Evolutionary conservation across 768 basidiomycete genomes (phyloP).

Genomic region (Sutorius australiensis): DNA sequence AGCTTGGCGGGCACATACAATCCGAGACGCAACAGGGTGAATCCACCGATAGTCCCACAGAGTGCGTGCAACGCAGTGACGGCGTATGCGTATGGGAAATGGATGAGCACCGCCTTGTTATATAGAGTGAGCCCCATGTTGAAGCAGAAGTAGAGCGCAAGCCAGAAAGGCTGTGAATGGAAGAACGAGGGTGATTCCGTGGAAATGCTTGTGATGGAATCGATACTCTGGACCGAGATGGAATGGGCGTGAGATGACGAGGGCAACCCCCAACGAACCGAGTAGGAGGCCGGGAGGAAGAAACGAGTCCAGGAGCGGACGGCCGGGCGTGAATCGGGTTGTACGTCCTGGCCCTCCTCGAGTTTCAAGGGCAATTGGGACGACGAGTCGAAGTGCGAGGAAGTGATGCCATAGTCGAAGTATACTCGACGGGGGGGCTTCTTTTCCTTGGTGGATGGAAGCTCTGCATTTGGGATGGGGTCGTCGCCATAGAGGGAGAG

Average conservation of each 20-base stretch:
- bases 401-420: conserved; percentile 20
- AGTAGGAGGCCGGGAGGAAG: conserved; percentile 4
- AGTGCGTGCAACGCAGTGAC: conserved; percentile 91
- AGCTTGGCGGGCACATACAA: conserved; percentile 57
- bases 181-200: conserved; percentile 19
- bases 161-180: conserved; percentile 50
- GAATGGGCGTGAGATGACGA: conserved; percentile 12
- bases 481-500: conserved; percentile 7
- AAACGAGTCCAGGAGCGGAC: neutral
- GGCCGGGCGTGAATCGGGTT: neutral
- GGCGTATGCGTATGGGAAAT: conserved; percentile 95
- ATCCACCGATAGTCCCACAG: conserved; percentile 80
- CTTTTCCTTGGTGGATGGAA: conserved; percentile 12
- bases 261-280: conserved; percentile 21
- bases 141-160: conserved; percentile 81
- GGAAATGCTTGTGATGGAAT: neutral
- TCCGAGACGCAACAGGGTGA: conserved; percentile 54
- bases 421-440: conserved; percentile 17
- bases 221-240: neutral
- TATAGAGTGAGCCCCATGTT: conserved; percentile 91
- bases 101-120: conserved; percentile 90
- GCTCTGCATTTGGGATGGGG: neutral
- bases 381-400: conserved; percentile 2
- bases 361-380: conserved; percentile 3
- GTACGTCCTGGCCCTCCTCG: neutral